These are phyloP conservation scores for Arachis hypogaea DNA, from an alignment of 306 rosid genomes.

Conservation along the genomic window DNA sequence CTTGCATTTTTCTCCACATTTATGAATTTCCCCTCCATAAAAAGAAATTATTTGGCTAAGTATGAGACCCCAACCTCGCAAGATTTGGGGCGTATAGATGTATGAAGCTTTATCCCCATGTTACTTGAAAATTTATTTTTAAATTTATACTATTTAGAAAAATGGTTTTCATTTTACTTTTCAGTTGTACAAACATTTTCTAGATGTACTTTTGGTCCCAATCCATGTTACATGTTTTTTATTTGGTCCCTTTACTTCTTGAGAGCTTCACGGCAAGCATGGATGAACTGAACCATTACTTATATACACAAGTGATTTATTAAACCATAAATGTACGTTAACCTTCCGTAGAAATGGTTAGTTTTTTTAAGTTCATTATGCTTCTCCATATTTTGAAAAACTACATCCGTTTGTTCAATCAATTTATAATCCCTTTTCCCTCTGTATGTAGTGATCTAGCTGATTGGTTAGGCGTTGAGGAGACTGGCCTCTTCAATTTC, in stretches of 20 bases:
- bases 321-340: background rate
- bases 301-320: no score
- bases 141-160: background rate
- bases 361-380: background rate
- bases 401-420: slow-evolving; percentile 16
- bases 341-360: background rate
- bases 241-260: background rate
- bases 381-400: slow-evolving; percentile 9
- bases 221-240: background rate
- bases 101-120: no score
- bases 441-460: slow-evolving; percentile 74
- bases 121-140: background rate
- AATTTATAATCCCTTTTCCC: slow-evolving; percentile 30
- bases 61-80: no score
- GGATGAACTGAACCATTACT: no score
- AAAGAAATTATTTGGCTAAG: no score
- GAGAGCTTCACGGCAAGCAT: background rate
- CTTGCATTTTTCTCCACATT: slow-evolving; percentile 7
- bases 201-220: background rate
- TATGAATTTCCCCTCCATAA: no score
- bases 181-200: background rate
- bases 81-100: no score
- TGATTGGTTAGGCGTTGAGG: slow-evolving; percentile 98
- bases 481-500: slow-evolving; percentile 93
- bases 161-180: background rate